Base-by-base conservation (phyloP, 2,329 filamentous ascomycete species). In the Clarireedia paspali region DNA sequence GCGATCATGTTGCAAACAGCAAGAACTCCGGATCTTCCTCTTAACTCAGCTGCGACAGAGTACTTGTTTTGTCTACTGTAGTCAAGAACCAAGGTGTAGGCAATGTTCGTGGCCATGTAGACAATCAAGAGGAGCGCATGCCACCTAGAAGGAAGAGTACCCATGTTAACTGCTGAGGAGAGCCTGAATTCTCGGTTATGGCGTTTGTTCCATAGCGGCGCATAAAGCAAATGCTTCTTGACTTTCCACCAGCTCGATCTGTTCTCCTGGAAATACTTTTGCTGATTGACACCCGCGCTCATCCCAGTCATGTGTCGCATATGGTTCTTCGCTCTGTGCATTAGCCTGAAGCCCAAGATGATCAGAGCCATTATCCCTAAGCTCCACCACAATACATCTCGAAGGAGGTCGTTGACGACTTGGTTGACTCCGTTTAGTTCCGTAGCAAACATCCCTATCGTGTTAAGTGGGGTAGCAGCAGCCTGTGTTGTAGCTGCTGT, bases 1-100 rank as follows among this genome's bases (percentile, higher is more conserved):
- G 94, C 91, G 34, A 99, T 83, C 82, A 97, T 88, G 74, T 96
- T 99, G 66, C 95, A 81, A 10, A 91, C 78, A 4, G 91, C 85
- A 61, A 99, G 79, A 7, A 86, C 87, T 54, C 94, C 94, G 6
- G 88, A 88, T 57, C 94, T 84, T 39, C 91, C 91, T 65, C 94
- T 86, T 45, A 96, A 77, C 68, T 95, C 88, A 24, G 91, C 91
- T 30, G 88, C 76, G 27, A 95, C 77, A 2, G 85, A 79, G 66
- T 76, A 85, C 54, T 72, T 74, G 68, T 86, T 83, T 47, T 73
- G 66, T 55, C 77, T 73, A n/a, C 63, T 62, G 76, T 82, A 87
- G 70, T 86, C 74, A 51, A 88, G 74, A 48, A 79, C 69, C 58
- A 84, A 76, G 74, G 84, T 81, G 73, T 85, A 87, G 60, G 74